These are phyloP conservation scores for Entonaema liquescens DNA, from an alignment of 495 filamentous ascomycete species.

Conservation along the genomic window DNA sequence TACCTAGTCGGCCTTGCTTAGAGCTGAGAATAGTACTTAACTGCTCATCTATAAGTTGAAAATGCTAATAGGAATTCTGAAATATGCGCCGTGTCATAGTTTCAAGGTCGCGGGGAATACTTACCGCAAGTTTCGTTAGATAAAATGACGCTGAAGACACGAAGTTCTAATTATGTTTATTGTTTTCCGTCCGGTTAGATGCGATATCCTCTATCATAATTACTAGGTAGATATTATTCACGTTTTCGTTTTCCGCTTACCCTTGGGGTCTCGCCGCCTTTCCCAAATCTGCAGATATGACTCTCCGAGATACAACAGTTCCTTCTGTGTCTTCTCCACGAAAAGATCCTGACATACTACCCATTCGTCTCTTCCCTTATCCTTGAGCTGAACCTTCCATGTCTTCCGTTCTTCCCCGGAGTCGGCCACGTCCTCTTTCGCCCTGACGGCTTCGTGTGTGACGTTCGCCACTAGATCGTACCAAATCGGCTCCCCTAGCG, in stretches of 20 bases:
- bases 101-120: too few relatives aligned
- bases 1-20: too few relatives aligned
- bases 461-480: constrained; percentile 98
- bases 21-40: too few relatives aligned
- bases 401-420: constrained; percentile 86
- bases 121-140: too few relatives aligned
- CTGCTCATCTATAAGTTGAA: too few relatives aligned
- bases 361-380: constrained; percentile 80
- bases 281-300: constrained; percentile 98
- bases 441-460: constrained; percentile 85
- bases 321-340: constrained; percentile 83
- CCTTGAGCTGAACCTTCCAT: constrained; percentile 73
- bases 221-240: constrained; percentile 6
- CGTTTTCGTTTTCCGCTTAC: constrained; percentile 33
- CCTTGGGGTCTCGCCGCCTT: constrained; percentile 61
- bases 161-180: not conserved
- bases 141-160: too few relatives aligned
- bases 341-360: constrained; percentile 92
- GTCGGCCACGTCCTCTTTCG: constrained; percentile 76
- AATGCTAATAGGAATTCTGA: too few relatives aligned
- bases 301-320: constrained; percentile 91
- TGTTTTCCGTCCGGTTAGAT: not conserved
- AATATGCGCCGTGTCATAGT: too few relatives aligned
- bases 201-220: not conserved
- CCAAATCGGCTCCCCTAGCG: constrained; percentile 85